These are phyloP conservation scores for Bocquillonia castaneifolia DNA, from an alignment of 441 rosid genomes.

Conservation along the genomic window DNA sequence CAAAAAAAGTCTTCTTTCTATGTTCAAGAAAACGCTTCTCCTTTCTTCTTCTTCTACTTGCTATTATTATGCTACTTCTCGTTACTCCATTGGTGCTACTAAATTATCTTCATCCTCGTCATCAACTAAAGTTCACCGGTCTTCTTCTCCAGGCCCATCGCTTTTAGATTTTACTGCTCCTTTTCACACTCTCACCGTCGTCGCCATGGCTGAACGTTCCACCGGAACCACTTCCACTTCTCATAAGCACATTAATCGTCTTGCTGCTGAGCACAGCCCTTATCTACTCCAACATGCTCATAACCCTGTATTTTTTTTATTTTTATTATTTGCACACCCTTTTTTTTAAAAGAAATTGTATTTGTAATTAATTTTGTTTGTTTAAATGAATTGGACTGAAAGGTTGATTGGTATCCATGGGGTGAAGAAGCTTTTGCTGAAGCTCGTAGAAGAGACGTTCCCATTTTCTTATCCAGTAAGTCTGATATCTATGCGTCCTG, in stretches of 20 bases:
- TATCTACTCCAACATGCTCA: constrained; percentile 95
- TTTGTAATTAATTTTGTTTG: background rate
- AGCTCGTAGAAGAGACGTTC: constrained; percentile 74
- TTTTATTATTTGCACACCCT: background rate
- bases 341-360: background rate
- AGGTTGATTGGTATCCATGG: constrained; percentile 99
- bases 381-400: constrained; percentile 2
- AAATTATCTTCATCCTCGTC: background rate
- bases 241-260: constrained; percentile 58
- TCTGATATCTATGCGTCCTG: background rate
- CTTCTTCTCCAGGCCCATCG: constrained; percentile 5
- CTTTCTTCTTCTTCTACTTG: constrained; percentile 20
- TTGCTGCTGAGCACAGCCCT: constrained; percentile 87
- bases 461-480: constrained; percentile 89
- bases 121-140: too few species aligned
- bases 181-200: constrained; percentile 35
- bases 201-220: constrained; percentile 60
- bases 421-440: constrained; percentile 84
- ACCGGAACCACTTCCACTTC: constrained; percentile 36
- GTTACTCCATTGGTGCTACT: too few species aligned
- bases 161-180: constrained; percentile 20
- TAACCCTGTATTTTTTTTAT: constrained; percentile 47
- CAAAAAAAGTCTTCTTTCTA: too few species aligned
- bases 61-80: too few species aligned
- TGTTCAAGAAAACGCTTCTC: constrained; percentile 27